Conservation (phyloP, 2,329 filamentous ascomycete species). For the Arthroderma uncinatum region DNA sequence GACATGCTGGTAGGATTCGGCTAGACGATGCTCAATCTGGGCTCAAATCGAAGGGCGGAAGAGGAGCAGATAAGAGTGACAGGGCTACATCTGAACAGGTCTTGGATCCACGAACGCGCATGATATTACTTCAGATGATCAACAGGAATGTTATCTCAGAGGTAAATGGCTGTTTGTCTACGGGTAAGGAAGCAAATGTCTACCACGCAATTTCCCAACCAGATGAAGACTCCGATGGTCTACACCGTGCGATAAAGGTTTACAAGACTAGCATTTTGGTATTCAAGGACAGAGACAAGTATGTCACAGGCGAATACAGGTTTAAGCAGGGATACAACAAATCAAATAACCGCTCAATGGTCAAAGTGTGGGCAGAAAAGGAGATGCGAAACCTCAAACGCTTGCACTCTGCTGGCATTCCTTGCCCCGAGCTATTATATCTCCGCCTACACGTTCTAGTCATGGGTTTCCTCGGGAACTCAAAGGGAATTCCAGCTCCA, state of each 20-base stretch:
- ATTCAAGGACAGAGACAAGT: constrained; percentile 95
- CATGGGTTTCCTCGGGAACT: constrained; percentile 86
- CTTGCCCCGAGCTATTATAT: constrained; percentile 78
- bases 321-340: constrained; percentile 90
- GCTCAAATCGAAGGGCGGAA: constrained; percentile 38
- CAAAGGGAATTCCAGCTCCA: constrained; percentile 76
- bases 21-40: constrained; percentile 54
- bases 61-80: constrained; percentile 64
- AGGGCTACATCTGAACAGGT: constrained; percentile 92
- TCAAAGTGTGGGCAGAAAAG: constrained; percentile 97
- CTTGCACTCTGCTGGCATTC: constrained; percentile 72
- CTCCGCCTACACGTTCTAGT: constrained; percentile 90
- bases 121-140: constrained; percentile 93
- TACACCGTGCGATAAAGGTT: constrained; percentile 87
- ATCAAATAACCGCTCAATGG: constrained; percentile 90
- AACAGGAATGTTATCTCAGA: constrained; percentile 81
- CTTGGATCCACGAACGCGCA: constrained; percentile 81
- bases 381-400: constrained; percentile 89
- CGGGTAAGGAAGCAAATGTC: constrained; percentile 96
- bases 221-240: constrained; percentile 40
- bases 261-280: constrained; percentile 98
- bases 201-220: constrained; percentile 70
- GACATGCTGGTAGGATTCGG: constrained; percentile 75
- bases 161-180: constrained; percentile 89
- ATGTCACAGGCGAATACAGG: constrained; percentile 86